phyloP scores from a whole-genome alignment of 116 monocot genomes.

The Papilionanthe hybrid region DNA sequence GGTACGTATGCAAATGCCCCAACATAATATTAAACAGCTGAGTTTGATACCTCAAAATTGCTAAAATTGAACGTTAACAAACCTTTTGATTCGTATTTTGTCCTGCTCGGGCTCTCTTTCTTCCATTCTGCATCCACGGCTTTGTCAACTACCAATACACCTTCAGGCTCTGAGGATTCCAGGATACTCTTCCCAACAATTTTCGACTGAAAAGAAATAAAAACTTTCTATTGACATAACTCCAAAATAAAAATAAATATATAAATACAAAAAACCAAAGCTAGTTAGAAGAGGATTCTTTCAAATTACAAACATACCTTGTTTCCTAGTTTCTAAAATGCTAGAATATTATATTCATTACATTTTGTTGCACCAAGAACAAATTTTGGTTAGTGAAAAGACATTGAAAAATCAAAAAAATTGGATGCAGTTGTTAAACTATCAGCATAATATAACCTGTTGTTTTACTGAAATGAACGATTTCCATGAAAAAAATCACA shows the following conservation, averaged over 20 bases:
- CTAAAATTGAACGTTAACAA: conserved; percentile 9
- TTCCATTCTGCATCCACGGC: conserved; percentile 66
- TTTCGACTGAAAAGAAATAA: conserved; percentile 36
- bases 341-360: no score
- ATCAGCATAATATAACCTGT: neutral
- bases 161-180: conserved; percentile 24
- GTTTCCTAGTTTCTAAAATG: no score
- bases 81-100: conserved; percentile 36
- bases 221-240: no score
- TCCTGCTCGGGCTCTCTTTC: conserved; percentile 22
- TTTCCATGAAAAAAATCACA: no score
- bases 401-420: neutral
- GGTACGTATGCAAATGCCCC: no score
- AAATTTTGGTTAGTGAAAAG: neutral
- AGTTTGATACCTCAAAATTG: neutral
- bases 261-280: neutral
- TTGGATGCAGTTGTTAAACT: neutral
- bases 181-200: conserved; percentile 12
- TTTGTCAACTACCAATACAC: conserved; percentile 69
- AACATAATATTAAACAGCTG: neutral
- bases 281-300: no score
- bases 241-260: neutral
- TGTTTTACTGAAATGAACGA: no score
- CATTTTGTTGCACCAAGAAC: no score
- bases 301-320: no score